phyloP scores from a whole-genome alignment of 768 basidiomycete genomes.

The Pleurotus ostreatus region DNA sequence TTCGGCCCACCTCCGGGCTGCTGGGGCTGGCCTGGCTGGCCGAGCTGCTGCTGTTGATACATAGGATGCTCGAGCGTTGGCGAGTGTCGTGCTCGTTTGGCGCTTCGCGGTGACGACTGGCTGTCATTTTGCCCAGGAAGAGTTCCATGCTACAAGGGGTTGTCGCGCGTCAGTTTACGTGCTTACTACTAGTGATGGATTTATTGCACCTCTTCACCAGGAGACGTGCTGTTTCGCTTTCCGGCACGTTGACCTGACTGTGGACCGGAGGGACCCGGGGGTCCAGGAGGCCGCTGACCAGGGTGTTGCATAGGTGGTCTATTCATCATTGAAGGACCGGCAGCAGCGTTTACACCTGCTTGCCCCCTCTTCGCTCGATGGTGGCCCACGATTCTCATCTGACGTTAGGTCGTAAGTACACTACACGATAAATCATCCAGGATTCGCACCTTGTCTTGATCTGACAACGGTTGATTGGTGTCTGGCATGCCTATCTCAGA shows the following conservation, averaged over 20 bases:
- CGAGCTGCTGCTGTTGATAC: constrained; percentile 14
- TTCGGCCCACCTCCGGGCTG: constrained; percentile 14
- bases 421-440: not conserved
- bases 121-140: constrained; percentile 31
- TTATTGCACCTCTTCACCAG: constrained; percentile 50
- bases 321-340: not conserved
- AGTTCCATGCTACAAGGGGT: constrained; percentile 37
- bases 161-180: not conserved
- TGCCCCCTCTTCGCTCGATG: not conserved
- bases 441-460: not conserved
- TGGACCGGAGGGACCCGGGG: constrained; percentile 21
- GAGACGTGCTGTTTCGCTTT: constrained; percentile 61
- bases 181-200: no score
- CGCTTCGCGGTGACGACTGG: constrained; percentile 54
- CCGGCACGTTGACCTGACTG: constrained; percentile 26
- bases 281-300: constrained; percentile 5
- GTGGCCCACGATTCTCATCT: not conserved
- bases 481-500: not conserved
- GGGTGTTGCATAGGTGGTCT: constrained; percentile 23
- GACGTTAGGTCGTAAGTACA: not conserved
- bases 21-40: constrained; percentile 18
- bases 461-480: not conserved
- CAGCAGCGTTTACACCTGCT: not conserved
- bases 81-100: constrained; percentile 49
- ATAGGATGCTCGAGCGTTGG: constrained; percentile 33